phyloP scores from a whole-genome alignment of 2,329 filamentous ascomycete genomes.

The Nemania diffusa region DNA sequence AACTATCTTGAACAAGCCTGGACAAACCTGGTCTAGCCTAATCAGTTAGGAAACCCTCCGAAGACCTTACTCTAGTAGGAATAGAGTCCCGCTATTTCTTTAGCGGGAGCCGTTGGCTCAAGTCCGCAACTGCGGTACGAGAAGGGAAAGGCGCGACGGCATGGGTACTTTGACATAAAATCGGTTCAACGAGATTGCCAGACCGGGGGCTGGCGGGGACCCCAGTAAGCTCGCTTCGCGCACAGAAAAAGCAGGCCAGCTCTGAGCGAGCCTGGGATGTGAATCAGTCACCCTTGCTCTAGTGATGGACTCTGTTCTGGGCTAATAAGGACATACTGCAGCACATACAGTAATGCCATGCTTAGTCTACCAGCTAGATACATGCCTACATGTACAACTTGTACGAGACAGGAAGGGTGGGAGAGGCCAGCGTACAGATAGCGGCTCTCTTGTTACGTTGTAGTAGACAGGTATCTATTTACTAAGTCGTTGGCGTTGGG shows the following conservation, averaged over 20 bases:
- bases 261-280: slow-evolving; percentile 26
- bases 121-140: slow-evolving; percentile 52
- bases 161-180: slow-evolving; percentile 51
- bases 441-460: slow-evolving; percentile 1
- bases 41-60: slow-evolving; percentile 60
- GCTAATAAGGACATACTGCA: slow-evolving; percentile 20
- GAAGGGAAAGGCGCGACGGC: slow-evolving; percentile 54
- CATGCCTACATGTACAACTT: not conserved
- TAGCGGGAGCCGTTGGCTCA: slow-evolving; percentile 60
- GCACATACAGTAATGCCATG: slow-evolving; percentile 33
- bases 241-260: slow-evolving; percentile 44
- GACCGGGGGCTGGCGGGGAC: slow-evolving; percentile 51
- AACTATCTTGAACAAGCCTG: slow-evolving; percentile 38
- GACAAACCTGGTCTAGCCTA: slow-evolving; percentile 47
- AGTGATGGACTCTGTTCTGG: slow-evolving; percentile 26
- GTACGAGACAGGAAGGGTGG: slow-evolving; percentile 22
- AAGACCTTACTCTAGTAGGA: slow-evolving; percentile 48
- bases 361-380: slow-evolving; percentile 22
- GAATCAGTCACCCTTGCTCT: slow-evolving; percentile 35
- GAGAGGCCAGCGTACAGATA: slow-evolving; percentile 23
- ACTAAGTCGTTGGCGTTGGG: slow-evolving; percentile 20
- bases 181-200: slow-evolving; percentile 61
- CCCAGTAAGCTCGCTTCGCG: slow-evolving; percentile 55
- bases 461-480: not conserved
- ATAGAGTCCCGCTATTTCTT: slow-evolving; percentile 57